A percentile compares a stretch with the other conserved stretches of the same genome.
Evolutionary conservation across 352 stramenopile genomes (phyloP).

Genomic region (Globisporangium solare): DNA sequence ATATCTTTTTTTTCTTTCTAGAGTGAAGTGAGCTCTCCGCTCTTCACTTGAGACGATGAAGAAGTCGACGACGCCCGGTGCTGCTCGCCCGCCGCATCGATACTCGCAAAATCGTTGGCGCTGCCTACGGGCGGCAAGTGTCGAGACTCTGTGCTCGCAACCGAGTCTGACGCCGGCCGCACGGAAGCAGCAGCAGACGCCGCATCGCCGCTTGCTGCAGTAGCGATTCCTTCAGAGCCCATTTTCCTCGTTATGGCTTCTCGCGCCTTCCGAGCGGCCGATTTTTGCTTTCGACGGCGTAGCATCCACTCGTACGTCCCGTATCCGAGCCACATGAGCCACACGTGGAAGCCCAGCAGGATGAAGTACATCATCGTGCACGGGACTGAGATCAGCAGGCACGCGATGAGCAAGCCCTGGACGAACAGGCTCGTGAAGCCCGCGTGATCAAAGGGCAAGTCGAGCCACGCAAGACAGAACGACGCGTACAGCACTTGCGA

Average conservation of each 20-base stretch:
- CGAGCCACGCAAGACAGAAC: slow-evolving; percentile 52
- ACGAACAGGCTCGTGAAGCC: slow-evolving; percentile 26
- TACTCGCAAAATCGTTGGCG: slow-evolving; percentile 31
- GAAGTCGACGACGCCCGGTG: too few relatives aligned
- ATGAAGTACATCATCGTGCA: slow-evolving; percentile 87
- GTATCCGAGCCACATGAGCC: slow-evolving; percentile 72
- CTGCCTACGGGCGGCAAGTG: slow-evolving; percentile 39
- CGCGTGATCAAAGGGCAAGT: slow-evolving; percentile 26
- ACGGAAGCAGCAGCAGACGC: not conserved
- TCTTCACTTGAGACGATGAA: slow-evolving; percentile 7
- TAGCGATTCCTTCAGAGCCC: not conserved
- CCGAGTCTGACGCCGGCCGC: slow-evolving; percentile 8
- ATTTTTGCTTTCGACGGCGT: slow-evolving; percentile 61
- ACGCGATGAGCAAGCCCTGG: slow-evolving; percentile 41
- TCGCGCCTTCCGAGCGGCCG: slow-evolving; percentile 36
- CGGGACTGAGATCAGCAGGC: slow-evolving; percentile 62
- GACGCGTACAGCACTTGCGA: slow-evolving; percentile 49
- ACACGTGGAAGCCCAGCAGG: slow-evolving; percentile 77
- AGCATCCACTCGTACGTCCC: slow-evolving; percentile 89
- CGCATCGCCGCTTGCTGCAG: not conserved
- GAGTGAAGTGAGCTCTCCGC: slow-evolving; percentile 20
- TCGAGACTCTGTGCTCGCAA: slow-evolving; percentile 12
- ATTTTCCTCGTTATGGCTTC: slow-evolving; percentile 11
- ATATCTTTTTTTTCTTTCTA: slow-evolving; percentile 11
- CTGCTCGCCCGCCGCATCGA: slow-evolving; percentile 6